These are phyloP conservation scores for Bromus sterilis DNA, from an alignment of 176 grass and related monocot genomes.

Conservation along the genomic window DNA sequence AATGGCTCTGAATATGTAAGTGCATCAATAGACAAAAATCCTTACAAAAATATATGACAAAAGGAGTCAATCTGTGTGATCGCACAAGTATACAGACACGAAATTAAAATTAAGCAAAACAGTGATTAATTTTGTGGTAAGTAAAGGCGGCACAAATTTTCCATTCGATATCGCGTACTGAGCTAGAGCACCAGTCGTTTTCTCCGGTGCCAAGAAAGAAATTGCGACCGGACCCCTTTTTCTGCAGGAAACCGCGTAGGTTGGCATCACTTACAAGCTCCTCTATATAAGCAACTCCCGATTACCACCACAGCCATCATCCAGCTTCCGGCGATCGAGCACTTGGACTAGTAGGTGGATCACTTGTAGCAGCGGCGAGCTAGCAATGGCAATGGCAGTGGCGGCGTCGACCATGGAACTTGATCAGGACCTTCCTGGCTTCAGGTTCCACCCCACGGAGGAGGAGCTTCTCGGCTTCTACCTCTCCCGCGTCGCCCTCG, in stretches of 20 bases:
- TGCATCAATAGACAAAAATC: neutral
- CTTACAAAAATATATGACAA: neutral
- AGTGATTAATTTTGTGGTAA: neutral
- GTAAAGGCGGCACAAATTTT: neutral
- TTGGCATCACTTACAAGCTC: neutral
- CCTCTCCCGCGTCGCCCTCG: slow-evolving; percentile 34
- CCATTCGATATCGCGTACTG: neutral
- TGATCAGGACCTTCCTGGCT: slow-evolving; percentile 67
- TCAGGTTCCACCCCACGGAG: slow-evolving; percentile 91
- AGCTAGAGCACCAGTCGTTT: neutral
- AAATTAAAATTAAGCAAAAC: neutral
- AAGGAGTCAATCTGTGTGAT: slow-evolving; percentile 22
- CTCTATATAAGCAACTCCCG: slow-evolving; percentile 10
- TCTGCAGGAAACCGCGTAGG: slow-evolving; percentile 30
- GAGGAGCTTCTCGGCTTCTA: slow-evolving; percentile 91
- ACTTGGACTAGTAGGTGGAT: neutral
- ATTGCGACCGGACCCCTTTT: neutral
- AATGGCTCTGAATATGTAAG: neutral
- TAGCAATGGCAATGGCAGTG: neutral
- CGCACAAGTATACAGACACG: neutral
- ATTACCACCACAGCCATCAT: neutral
- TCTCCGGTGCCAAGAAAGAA: neutral
- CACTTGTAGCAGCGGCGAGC: neutral
- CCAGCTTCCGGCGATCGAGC: neutral
- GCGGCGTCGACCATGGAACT: slow-evolving; percentile 9